Evolutionary conservation across 2,329 filamentous ascomycete genomes (phyloP), one percentile per base, ranked within the genome.

Genomic region (Dendryphion nanum): DNA sequence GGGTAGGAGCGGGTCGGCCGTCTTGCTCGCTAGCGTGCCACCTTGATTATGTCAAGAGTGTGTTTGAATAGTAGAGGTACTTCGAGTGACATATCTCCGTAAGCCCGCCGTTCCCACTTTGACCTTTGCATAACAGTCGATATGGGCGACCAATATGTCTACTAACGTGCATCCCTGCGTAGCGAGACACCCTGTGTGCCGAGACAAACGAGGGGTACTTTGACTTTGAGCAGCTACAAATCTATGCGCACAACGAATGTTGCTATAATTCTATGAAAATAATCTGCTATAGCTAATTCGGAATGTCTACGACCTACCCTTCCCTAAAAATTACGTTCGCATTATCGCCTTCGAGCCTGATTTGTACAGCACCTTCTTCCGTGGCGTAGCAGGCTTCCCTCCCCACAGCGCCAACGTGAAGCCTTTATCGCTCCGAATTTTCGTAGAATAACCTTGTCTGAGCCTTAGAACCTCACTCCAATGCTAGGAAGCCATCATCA

Each of bases 361-460:
- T 37, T 30, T 37, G 18, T 37, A 30, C 10, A 18, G 21, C 12
- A 20, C 33, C 24, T 30, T 38, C 19, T 33, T 23, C 33, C 16
- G 14, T 38, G 18, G 18, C 6, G 21, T 38, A 33, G 33, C 21
- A 38, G 30, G 30, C 28, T 33, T 38, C 19, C 30, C 30, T 24
- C 15, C 18, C 15, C 18, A 33, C 18, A 33, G 30, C 30, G 21
- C 29, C 21, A 33, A 38, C 21, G 12, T 24, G 18, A 37, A 31
- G 19, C 18, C 28, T 37, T 37, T 20, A 6, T 37, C 19, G 19
- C 34, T 36, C 28, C 14, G 28, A 20, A 38, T 38, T 24, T 28
- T 38, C 28, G 33, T 45, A 42, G 23, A 45, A 20, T 18, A 31
- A 26, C 23, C 29, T 42, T 40, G 40, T 39, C 40, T 16, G 7